Evolutionary conservation across 2,329 filamentous ascomycete species (phyloP), one percentile per base, ranked within the genome.

Genomic region (Fusarium austroafricanum): DNA sequence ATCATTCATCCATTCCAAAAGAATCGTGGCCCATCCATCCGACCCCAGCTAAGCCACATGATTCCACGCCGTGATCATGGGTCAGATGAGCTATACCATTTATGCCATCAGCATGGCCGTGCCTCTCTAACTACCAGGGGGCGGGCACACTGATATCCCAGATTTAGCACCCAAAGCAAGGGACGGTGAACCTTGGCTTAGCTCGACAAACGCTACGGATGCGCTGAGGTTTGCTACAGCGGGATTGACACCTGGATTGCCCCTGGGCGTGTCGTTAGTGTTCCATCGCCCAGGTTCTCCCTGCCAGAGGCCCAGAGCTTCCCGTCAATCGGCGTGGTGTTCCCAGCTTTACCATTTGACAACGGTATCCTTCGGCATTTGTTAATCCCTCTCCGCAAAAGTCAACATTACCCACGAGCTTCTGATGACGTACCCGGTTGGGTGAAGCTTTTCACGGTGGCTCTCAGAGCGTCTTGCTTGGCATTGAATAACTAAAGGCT

Each of bases 11-110:
- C 57, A 63, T 63, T 63, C 47, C 55, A 29, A 39, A 51, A 37
- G 45, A 50, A 55, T 60, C 43, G 53, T 58, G 53, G 17, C 20
- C 56, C 55, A 65, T 61, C 65, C 68, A 59, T 40, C 54, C 44
- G 39, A 55, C 60, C 61, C 26, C 42, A 55, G 52, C 39, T 50
- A 51, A 65, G 73, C 73, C 73, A 73, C 74, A 73, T 74, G 73
- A 74, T 73, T 68, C 52, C 57, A 44, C 60, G 59, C 63, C 70
- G 68, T 74, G 74, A 72, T 69, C 63, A 54, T 56, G 49, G 66
- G 73, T 75, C 73, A 75, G 71, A 68, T 75, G 73, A 74, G 69
- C 70, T 61, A 57, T 74, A 66, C 71, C 74, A 71, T 72, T 59
- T 71, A 72, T 70, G 71, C 72, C 68, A 72, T 71, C 52, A 55